Base-by-base conservation (phyloP, 345 rosid species). In the Euclidium syriacum region DNA sequence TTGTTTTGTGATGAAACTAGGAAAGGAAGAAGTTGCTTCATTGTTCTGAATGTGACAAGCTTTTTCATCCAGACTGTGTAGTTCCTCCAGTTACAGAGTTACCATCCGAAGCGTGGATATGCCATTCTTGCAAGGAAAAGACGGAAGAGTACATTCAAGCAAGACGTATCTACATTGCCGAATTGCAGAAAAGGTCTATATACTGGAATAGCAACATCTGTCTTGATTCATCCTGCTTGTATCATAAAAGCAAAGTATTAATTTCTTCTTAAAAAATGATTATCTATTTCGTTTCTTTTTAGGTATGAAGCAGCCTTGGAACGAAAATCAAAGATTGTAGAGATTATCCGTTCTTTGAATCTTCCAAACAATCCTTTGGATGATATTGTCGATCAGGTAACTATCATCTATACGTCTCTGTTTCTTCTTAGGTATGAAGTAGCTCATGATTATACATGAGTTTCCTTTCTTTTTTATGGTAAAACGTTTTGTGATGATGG, bases 361-460 rank as follows among this genome's bases (percentile, higher is more conserved):
- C 96, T 94, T 70, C 99, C 99, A 25, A 89, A 89, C 76, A 94
- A 94, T 78, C 99, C 99, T 22, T 76, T 94, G 80, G 99, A 94
- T 79, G 96, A 94, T 75, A 82, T 94, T 61, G 85, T 84, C 54
- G 99, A 94, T 70, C 96, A 92, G 96, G 99, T 92, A 57, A 62
- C 44, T 22, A 22, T 27, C 52, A 34, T 46, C 16, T 49, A 49
- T n/a, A 29, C 2, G 10, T 38, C 35, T 46, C 52, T 53, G 42
- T 23, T 62, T 53, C 41, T 29, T 38, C 17, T 62, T 26, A 27
- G 11, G 12, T 29, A 38, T 46, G 63, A 41, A 41, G 25, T 16
- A 19, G 61, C 19, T 68, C 40, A 23, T 68, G 44, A 44, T 59
- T 17, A 25, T 36, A 27, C 22, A 48, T 8, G 43, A 54, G 20